Conservation (phyloP, 2,329 filamentous ascomycete species). For the Colletotrichum cereale region DNA sequence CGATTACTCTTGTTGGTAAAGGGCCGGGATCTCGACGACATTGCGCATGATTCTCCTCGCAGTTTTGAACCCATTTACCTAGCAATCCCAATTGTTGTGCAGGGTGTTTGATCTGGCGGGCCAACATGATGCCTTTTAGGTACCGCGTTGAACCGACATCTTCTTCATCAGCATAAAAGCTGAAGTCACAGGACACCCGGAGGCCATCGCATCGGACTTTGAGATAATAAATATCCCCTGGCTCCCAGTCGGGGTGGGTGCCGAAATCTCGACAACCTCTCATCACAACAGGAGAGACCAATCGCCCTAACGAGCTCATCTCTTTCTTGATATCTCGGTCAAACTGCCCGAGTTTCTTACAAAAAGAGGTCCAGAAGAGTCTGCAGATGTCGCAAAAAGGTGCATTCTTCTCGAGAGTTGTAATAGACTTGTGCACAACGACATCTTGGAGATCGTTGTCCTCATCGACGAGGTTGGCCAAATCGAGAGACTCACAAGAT, state of each 20-base stretch:
- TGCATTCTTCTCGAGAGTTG: neutral
- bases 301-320: neutral
- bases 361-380: neutral
- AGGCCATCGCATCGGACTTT: neutral
- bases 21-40: neutral
- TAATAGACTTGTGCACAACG: neutral
- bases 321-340: neutral
- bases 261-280: neutral
- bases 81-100: neutral
- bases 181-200: neutral
- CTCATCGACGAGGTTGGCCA: neutral
- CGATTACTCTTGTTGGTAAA: slow-evolving; percentile 1
- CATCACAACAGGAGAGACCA: neutral
- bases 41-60: neutral
- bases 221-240: neutral
- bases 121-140: neutral
- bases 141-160: neutral
- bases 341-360: neutral
- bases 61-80: neutral
- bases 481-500: neutral
- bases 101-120: neutral
- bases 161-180: neutral
- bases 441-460: neutral
- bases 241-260: neutral
- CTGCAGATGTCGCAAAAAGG: neutral